Evolutionary conservation across 2,329 filamentous ascomycete species (phyloP), one percentile per base, ranked within the genome.

Genomic region (Ophiostoma australiae): DNA sequence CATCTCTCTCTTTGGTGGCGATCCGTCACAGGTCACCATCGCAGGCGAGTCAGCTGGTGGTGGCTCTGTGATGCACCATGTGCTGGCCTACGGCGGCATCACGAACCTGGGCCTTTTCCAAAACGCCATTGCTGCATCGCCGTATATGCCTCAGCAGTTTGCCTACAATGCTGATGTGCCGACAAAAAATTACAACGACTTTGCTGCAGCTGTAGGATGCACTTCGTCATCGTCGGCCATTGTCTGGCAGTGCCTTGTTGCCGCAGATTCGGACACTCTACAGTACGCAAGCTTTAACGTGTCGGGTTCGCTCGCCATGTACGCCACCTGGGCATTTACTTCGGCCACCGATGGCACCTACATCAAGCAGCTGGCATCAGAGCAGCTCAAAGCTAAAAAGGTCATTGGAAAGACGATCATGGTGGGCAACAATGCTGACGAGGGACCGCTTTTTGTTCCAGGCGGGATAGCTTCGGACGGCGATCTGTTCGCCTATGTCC

Each of bases 31-130:
- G 7, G 83, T 89, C 0, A 87, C 85, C 0, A 81, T 88, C 23
- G 82, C 82, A 71, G 86, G 87, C 0, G 83, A 86, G 72, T 84
- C 82, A 11, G 85, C 87, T 0, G 86, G 87, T 1, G 86, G 79
- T 0, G 84, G 84, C 0, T 79, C 78, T 13, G 82, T 85, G 4
- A 80, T 84, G 71, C 79, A 82, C n/a, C 81, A 72, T 39, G 37
- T 71, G 7, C 41, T 74, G 44, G 72, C 70, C 68, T 78, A 83
- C 1, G 82, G 85, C 48, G 84, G 82, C 5, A 44, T 31, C 17
- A n/a, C 61, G 17, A n/a, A 52, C 10, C 20, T 69, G 5, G 7
- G 15, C 4, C 68, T 72, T 15, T 72, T 72, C 33, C 67, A 0
- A 79, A 80, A 70, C 20, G 70, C 63, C 35, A 70, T 72, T 15